phyloP scores from a whole-genome alignment of 2,329 filamentous ascomycete species.

The Venturiaceae sp. region DNA sequence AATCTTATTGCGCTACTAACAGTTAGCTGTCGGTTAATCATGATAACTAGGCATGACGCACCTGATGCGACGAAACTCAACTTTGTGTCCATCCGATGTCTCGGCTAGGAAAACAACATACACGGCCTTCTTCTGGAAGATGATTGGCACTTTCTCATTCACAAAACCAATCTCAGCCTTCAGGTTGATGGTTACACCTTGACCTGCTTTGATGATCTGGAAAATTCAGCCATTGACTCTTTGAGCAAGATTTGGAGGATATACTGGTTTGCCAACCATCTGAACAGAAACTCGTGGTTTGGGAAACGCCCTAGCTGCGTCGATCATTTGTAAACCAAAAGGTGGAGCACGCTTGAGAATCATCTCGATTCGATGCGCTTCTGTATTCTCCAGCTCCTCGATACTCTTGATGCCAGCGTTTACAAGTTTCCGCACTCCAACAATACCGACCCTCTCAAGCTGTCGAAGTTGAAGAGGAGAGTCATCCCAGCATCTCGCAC shows the following conservation, averaged over 20 bases:
- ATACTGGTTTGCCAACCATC: constrained; percentile 35
- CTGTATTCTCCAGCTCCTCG: constrained; percentile 55
- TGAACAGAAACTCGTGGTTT: constrained; percentile 48
- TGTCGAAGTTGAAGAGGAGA: constrained; percentile 74
- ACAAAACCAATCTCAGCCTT: constrained; percentile 60
- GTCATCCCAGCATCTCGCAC: constrained; percentile 72
- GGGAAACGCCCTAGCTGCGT: constrained; percentile 61
- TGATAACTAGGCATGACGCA: constrained; percentile 17
- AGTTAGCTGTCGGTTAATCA: constrained; percentile 15
- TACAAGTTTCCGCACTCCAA: constrained; percentile 64
- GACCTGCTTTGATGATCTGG: constrained; percentile 22
- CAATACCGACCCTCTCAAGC: constrained; percentile 66
- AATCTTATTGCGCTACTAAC: constrained; percentile 55
- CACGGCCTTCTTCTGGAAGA: constrained; percentile 55
- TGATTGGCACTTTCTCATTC: constrained; percentile 52
- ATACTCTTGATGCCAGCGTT: constrained; percentile 63
- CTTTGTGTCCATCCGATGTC: constrained; percentile 55
- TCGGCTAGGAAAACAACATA: constrained; percentile 67
- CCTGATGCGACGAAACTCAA: constrained; percentile 58
- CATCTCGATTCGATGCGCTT: constrained; percentile 66
- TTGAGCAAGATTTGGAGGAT: constrained; percentile 19
- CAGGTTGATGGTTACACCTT: constrained; percentile 48
- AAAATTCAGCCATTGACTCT: neutral
- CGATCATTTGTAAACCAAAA: constrained; percentile 63
- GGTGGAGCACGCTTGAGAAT: constrained; percentile 72